Evolutionary conservation across 1,284 basidiomycete species (phyloP), one percentile per base, ranked within the genome.

Genomic region (Heterobasidion parviporum): DNA sequence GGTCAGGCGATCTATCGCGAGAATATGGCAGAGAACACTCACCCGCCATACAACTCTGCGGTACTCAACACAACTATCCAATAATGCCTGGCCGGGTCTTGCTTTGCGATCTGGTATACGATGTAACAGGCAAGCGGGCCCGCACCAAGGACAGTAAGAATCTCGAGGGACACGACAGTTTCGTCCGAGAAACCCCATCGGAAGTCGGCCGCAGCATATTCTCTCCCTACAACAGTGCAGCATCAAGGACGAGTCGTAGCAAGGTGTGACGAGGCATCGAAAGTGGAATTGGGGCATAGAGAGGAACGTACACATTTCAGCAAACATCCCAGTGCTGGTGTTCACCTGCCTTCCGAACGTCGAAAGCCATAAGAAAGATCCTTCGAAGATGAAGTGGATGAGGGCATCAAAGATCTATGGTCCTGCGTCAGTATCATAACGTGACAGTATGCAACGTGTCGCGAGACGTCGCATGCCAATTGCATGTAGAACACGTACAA

Each of bases 141-240:
- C 26, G 80, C 87, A 32, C 87, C 88, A 33, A 92, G 74, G 10
- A 92, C 90, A 6, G 90, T 93, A 60, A 93, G 74, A 52, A 92
- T 68, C 67, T 93, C 90, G 46, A 93, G 80, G 6, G 88, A 85
- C 46, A 93, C 88, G 50, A 92, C 78, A 0, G 85, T 88, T 1
- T 87, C 79, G 62, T 93, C 89, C 0, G 89, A 75, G 34, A 77
- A 67, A 14, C 87, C 90, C 90, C 90, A 93, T 50, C 89, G 81
- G 57, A 79, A 78, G 64, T 93, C 90, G 9, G 89, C 90, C 7
- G 75, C 74, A n/a, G 85, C 81, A 63, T 92, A 92, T 57, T 83
- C 82, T 55, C 70, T 76, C 79, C 79, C 80, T 81, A 56, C 15
- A 32, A 5, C 10, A n/a, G 12, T 41, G 7, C 10, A 3, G 6